Evolutionary conservation across 1,284 basidiomycete species (phyloP).

Genomic region (Leccinum olivaceoglutinosum): DNA sequence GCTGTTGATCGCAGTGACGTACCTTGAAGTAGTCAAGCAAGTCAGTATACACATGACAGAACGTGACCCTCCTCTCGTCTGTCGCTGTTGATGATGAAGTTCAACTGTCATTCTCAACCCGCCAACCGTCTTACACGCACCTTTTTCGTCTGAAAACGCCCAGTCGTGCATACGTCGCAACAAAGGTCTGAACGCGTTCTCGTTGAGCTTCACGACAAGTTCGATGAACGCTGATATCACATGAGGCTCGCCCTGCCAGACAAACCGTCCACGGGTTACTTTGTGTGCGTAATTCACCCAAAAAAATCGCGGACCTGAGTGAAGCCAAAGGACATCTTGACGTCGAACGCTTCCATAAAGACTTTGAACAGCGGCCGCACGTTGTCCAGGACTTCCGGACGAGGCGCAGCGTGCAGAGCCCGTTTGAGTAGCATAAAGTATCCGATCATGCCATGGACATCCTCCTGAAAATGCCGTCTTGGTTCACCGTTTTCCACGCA

Average conservation of each 20-base stretch:
- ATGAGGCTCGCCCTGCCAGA: conserved; percentile 43
- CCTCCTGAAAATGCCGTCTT: conserved; percentile 12
- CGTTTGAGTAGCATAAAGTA: conserved; percentile 71
- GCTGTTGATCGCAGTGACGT: conserved; percentile 10
- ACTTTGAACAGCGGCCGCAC: conserved; percentile 75
- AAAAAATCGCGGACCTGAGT: conserved; percentile 29
- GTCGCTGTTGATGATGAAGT: conserved; percentile 25
- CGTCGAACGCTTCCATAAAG: conserved; percentile 78
- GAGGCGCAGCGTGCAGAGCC: conserved; percentile 59
- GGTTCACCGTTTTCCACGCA: conserved; percentile 2
- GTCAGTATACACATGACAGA: conserved; percentile 68
- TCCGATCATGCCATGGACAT: conserved; percentile 33
- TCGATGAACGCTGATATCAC: conserved; percentile 80
- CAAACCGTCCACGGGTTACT: neutral
- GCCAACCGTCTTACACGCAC: conserved; percentile 32
- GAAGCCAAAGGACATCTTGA: conserved; percentile 33
- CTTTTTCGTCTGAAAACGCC: conserved; percentile 67
- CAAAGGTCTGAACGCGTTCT: conserved; percentile 87
- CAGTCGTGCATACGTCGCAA: conserved; percentile 94
- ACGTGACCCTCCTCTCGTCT: conserved; percentile 53
- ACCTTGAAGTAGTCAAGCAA: conserved; percentile 86
- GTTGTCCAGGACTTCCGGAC: conserved; percentile 62
- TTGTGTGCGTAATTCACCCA: neutral
- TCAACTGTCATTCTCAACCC: neutral
- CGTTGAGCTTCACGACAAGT: conserved; percentile 90